phyloP scores from a whole-genome alignment of 257 asterid genomes.

The Solanum neorickii region DNA sequence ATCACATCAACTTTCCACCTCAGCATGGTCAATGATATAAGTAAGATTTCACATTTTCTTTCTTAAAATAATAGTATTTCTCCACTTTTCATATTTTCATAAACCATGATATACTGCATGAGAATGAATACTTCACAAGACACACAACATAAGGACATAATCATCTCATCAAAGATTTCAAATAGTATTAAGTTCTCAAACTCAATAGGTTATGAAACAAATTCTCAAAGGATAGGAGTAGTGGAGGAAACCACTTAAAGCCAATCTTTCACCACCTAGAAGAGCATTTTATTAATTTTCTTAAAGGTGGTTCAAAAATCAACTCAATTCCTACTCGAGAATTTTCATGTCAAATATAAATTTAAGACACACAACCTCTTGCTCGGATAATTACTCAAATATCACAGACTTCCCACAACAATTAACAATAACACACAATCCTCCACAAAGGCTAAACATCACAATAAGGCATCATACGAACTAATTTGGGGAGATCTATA shows the following conservation, averaged over 20 bases:
- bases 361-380: background rate
- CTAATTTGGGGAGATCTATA: too few relatives aligned
- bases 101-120: background rate
- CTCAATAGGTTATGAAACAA: background rate
- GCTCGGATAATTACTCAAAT: background rate
- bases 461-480: background rate
- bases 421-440: background rate
- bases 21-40: background rate
- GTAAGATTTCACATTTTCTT: background rate
- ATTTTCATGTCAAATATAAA: background rate
- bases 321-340: background rate
- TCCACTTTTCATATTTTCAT: background rate
- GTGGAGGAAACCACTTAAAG: background rate
- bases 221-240: background rate
- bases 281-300: too few relatives aligned
- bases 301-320: background rate
- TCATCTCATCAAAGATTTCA: background rate
- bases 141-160: background rate
- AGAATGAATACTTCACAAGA: background rate
- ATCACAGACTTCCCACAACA: background rate
- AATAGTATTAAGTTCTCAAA: too few relatives aligned
- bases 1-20: background rate
- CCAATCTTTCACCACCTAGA: background rate
- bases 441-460: background rate
- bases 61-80: background rate